Evolutionary conservation across 768 basidiomycete genomes (phyloP).

Genomic region (Rhizopogon vinicolor): DNA sequence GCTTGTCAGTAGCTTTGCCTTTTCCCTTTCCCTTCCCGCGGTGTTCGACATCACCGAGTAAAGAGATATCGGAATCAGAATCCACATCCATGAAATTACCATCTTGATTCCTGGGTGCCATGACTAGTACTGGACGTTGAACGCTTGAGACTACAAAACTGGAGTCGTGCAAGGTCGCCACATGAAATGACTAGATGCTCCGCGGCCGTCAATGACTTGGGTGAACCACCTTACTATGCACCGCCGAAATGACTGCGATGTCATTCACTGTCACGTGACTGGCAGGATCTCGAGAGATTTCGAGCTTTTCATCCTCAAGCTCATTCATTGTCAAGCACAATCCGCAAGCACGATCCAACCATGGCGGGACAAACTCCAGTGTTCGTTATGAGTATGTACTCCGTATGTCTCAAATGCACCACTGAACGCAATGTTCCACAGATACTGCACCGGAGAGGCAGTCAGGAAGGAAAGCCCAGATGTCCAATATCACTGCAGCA

Average conservation of each 20-base stretch:
- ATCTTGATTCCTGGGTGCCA: constrained; percentile 23
- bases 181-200: too few relatives aligned
- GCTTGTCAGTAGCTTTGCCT: constrained; percentile 46
- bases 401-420: neutral
- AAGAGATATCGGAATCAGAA: constrained; percentile 70
- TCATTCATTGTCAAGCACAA: neutral
- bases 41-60: constrained; percentile 43
- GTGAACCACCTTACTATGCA: too few relatives aligned
- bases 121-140: neutral
- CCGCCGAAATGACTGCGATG: too few relatives aligned
- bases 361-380: constrained; percentile 64
- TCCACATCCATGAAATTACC: constrained; percentile 49
- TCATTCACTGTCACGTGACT: too few relatives aligned
- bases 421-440: constrained; percentile 24
- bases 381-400: constrained; percentile 72
- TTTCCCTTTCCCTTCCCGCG: constrained; percentile 57
- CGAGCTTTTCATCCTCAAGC: constrained; percentile 38
- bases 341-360: neutral
- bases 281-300: too few relatives aligned
- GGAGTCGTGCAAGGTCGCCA: neutral
- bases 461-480: constrained; percentile 92
- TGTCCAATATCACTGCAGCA: constrained; percentile 94
- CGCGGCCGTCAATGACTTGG: too few relatives aligned
- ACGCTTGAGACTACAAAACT: neutral
- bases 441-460: constrained; percentile 94